Evolutionary conservation across 2,329 filamentous ascomycete genomes (phyloP), one percentile per base, ranked within the genome.

Genomic region (Zalaria sp.): DNA sequence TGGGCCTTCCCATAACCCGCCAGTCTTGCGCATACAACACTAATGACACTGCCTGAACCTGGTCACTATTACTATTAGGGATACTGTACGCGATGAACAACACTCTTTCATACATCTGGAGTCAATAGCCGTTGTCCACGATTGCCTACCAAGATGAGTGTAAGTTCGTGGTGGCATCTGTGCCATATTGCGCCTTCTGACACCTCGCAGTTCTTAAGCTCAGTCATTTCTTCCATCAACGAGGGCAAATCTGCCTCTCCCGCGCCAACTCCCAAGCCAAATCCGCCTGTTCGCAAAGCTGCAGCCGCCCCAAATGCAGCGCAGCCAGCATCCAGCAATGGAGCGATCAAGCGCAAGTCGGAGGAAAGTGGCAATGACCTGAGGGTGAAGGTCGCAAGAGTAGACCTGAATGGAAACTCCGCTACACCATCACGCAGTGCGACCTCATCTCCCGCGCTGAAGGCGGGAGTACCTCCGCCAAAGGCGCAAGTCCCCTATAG

Each of bases 171-270:
- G 18, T 18, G 5, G 11, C n/a, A 35, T 25, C 25, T 27, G 7
- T n/a, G 4, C 25, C 10, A n/a, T 5, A 11, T 18, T 18, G 18
- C 18, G 18, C 18, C 18, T 18, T 18, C 45, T 47, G 35, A 46
- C 34, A 27, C 11, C 27, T 27, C 4, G n/a, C 45, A 69, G 66
- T 69, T 71, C 48, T 62, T 72, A 43, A 67, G 67, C 51, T 70
- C 68, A 25, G 62, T 71, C 34, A 62, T 72, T 46, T 64, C 66
- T 43, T 70, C 67, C 34, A 66, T 71, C 45, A 65, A 65, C 51
- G 64, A 60, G 46, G 63, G 40, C 43, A 40, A 41, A 32, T 36
- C 43, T 11, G 18, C 18, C 18, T 26, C 42, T 41, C 35, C 40
- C 37, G 41, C 47, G 38, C 37, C 43, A 37, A 44, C 47, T 40